Conservation (phyloP, 2,329 filamentous ascomycete species). For the Coniochaeta hoffmannii region DNA sequence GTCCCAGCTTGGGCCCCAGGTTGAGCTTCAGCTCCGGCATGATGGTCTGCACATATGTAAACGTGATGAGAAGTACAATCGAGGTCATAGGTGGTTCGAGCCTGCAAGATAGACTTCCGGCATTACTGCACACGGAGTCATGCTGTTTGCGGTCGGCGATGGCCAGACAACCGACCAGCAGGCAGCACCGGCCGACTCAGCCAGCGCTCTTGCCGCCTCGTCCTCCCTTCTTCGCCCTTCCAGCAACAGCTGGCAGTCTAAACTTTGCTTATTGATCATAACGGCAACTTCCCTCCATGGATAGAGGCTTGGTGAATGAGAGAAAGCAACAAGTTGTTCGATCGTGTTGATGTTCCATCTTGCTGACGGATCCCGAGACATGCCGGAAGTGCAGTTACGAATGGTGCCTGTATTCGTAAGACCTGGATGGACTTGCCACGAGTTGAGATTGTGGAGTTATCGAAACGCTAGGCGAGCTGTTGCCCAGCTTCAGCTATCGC, state of each 20-base stretch:
- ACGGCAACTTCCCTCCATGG: not conserved
- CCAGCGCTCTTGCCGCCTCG: not conserved
- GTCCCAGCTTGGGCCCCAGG: too few species aligned
- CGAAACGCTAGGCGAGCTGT: constrained; percentile 4
- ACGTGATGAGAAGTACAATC: too few species aligned
- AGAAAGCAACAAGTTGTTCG: not conserved
- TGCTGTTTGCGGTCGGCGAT: too few species aligned
- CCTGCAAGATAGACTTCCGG: too few species aligned
- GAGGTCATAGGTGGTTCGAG: too few species aligned
- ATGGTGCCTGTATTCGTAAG: constrained; percentile 2
- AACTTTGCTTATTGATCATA: not conserved
- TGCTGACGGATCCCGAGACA: not conserved
- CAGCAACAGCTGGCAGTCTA: not conserved
- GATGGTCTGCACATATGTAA: not conserved
- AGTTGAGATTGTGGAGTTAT: constrained; percentile 10
- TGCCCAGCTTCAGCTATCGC: constrained; percentile 6
- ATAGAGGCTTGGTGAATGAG: not conserved
- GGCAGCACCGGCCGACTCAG: not conserved
- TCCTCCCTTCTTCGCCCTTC: not conserved
- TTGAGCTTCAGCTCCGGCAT: too few species aligned
- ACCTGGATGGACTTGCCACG: constrained; percentile 9
- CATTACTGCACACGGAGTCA: too few species aligned
- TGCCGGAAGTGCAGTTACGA: not conserved
- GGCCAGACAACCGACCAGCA: too few species aligned
- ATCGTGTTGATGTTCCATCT: not conserved